Conservation (phyloP, 129 eudicot species). For the Centaurea solstitialis region DNA sequence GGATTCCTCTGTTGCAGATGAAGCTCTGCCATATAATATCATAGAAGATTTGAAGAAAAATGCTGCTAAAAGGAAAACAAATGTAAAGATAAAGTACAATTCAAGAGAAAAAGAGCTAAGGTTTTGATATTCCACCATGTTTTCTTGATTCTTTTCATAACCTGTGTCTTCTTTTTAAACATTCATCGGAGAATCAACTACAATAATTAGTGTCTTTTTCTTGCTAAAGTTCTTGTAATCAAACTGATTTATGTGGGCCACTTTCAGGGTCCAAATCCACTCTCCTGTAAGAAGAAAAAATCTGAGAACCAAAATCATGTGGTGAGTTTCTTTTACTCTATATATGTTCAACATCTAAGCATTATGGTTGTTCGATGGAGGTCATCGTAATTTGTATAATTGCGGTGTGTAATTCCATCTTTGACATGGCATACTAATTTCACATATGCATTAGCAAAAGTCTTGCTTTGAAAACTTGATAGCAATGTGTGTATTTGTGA, state of each 20-base stretch:
- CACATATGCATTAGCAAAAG: not conserved
- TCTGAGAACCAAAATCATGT: constrained; percentile 37
- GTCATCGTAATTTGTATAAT: not conserved
- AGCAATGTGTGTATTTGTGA: not conserved
- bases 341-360: not conserved
- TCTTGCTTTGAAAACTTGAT: too few relatives aligned
- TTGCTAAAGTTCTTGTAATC: not conserved
- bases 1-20: constrained; percentile 48
- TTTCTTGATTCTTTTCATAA: not conserved
- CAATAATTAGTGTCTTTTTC: too few relatives aligned
- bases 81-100: constrained; percentile 59
- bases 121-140: constrained; percentile 32
- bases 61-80: constrained; percentile 30
- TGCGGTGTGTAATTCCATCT: not conserved
- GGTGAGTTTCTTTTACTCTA: constrained; percentile 30
- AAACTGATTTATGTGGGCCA: not conserved
- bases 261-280: constrained; percentile 89
- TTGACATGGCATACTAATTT: too few relatives aligned
- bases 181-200: too few relatives aligned
- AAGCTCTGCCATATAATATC: constrained; percentile 23
- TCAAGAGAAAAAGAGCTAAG: constrained; percentile 87
- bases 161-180: not conserved
- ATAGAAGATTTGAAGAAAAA: constrained; percentile 21
- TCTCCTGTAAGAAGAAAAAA: constrained; percentile 81
- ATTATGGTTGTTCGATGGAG: not conserved